Evolutionary conservation across 805 yeast species (phyloP).

Genomic region (Saccharomycopsis sp.): DNA sequence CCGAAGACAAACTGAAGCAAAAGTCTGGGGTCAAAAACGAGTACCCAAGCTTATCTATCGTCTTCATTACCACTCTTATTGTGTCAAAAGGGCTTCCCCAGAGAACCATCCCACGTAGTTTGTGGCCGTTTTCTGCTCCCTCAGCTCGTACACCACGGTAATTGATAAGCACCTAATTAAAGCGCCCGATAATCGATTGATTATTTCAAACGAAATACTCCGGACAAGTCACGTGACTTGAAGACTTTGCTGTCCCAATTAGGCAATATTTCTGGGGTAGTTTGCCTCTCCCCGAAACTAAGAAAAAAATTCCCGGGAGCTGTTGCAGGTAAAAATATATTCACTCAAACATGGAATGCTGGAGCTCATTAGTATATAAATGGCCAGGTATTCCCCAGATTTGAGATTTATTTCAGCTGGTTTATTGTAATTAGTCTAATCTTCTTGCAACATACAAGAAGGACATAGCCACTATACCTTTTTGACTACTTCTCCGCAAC

Average conservation of each 20-base stretch:
- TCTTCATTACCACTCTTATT: not conserved
- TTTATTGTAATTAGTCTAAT: not conserved
- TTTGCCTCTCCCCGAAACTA: not conserved
- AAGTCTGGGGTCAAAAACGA: not conserved
- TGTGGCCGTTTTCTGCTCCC: not conserved
- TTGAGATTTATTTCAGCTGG: not conserved
- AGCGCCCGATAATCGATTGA: not conserved
- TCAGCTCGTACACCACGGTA: not conserved
- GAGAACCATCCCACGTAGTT: not conserved
- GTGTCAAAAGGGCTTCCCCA: not conserved
- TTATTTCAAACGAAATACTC: not conserved
- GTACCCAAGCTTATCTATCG: not conserved
- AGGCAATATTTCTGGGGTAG: slow-evolving; percentile 1
- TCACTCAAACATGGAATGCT: not conserved
- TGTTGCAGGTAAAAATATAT: not conserved
- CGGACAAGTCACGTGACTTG: not conserved
- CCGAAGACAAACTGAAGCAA: not conserved
- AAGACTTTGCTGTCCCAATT: not conserved
- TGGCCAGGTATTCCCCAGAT: not conserved
- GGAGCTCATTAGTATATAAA: not conserved
- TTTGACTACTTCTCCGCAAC: not conserved
- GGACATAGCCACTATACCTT: not conserved
- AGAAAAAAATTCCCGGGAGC: not conserved
- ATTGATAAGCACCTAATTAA: not conserved
- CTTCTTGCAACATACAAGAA: not conserved